phyloP scores from a whole-genome alignment of 176 grass and related monocot genomes.

The Neostapfia colusana region DNA sequence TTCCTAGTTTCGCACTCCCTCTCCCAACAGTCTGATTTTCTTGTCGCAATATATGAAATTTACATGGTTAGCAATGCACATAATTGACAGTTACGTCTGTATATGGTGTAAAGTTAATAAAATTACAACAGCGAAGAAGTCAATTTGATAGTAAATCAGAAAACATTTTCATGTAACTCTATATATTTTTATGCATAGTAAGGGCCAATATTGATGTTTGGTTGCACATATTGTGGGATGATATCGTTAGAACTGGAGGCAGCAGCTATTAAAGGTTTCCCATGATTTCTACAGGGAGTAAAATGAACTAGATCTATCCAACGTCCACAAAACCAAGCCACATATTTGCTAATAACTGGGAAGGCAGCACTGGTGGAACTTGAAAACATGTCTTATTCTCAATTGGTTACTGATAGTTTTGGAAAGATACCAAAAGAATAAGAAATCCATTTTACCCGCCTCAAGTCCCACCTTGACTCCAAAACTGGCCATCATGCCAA shows the following conservation, averaged over 20 bases:
- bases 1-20: background rate
- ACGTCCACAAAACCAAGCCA: background rate
- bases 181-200: background rate
- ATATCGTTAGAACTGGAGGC: background rate
- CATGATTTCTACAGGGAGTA: background rate
- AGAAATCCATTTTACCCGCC: background rate
- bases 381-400: conserved; percentile 1
- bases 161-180: background rate
- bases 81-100: background rate
- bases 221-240: background rate
- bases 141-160: background rate
- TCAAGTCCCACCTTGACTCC: background rate
- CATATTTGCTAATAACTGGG: background rate
- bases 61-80: background rate
- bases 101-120: background rate
- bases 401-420: background rate
- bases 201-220: background rate
- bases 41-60: background rate
- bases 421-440: background rate
- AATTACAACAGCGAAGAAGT: background rate
- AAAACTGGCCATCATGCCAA: background rate
- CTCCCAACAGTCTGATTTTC: background rate
- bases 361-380: background rate
- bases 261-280: background rate
- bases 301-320: background rate